Evolutionary conservation across 768 basidiomycete species (phyloP).

Genomic region (Tephrocybe rancida): DNA sequence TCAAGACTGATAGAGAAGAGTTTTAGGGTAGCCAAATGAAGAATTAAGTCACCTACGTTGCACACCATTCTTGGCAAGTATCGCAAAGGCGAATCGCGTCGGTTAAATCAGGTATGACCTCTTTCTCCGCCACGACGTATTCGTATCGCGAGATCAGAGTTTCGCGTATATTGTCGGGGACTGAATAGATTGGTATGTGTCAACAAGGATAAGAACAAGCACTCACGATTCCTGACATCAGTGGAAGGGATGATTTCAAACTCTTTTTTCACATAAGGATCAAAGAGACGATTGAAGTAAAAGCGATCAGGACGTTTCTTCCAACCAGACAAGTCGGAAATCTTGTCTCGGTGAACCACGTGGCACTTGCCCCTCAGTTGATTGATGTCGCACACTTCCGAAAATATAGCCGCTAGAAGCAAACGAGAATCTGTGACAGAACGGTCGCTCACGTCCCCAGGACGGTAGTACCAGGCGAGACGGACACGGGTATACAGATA

Average conservation of each 20-base stretch:
- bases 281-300: conserved; percentile 94
- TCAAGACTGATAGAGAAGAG: conserved; percentile 57
- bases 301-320: conserved; percentile 94
- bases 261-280: conserved; percentile 97
- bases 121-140: conserved; percentile 94
- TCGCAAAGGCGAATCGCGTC: conserved; percentile 85
- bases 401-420: conserved; percentile 93
- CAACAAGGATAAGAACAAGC: conserved; percentile 20
- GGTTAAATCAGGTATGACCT: conserved; percentile 87
- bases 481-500: conserved; percentile 82
- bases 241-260: conserved; percentile 92
- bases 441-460: conserved; percentile 93
- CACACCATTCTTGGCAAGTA: conserved; percentile 87
- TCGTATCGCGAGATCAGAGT: conserved; percentile 84
- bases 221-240: conserved; percentile 87
- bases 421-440: conserved; percentile 89
- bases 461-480: conserved; percentile 96
- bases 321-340: conserved; percentile 90
- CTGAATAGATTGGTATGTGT: conserved; percentile 41
- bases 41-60: conserved; percentile 59
- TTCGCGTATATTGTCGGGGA: conserved; percentile 80
- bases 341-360: conserved; percentile 95
- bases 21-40: conserved; percentile 14
- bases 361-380: conserved; percentile 92
- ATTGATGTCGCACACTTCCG: conserved; percentile 93